Evolutionary conservation across 805 yeast genomes (phyloP).

Genomic region (Barnettozyma populi): DNA sequence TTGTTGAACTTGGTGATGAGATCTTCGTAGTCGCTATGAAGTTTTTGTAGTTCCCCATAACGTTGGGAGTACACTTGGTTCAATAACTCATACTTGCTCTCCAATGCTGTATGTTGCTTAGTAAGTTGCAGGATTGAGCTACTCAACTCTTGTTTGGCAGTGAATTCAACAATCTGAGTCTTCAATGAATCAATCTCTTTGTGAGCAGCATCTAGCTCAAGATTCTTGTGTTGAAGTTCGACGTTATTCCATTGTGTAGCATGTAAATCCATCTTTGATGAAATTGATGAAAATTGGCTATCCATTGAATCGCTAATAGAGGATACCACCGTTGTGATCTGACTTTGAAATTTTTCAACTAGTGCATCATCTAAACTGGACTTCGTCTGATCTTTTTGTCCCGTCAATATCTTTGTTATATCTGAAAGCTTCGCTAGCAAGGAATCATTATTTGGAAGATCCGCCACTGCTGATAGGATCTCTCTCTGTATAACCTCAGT

Average conservation of each 20-base stretch:
- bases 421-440: neutral
- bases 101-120: slow-evolving; percentile 16
- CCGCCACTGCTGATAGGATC: neutral
- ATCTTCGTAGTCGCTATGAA: slow-evolving; percentile 25
- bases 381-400: neutral
- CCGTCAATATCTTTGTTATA: neutral
- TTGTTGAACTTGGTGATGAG: slow-evolving; percentile 23
- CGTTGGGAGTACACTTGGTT: slow-evolving; percentile 23
- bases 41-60: slow-evolving; percentile 23
- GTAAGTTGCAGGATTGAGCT: slow-evolving; percentile 14
- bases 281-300: neutral
- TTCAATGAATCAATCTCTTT: slow-evolving; percentile 16
- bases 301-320: neutral
- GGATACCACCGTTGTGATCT: neutral
- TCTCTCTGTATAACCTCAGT: neutral
- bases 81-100: slow-evolving; percentile 19
- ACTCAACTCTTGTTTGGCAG: neutral
- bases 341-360: neutral
- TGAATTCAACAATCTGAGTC: slow-evolving; percentile 8
- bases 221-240: slow-evolving; percentile 4
- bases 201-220: slow-evolving; percentile 15
- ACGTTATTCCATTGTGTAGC: neutral
- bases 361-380: neutral
- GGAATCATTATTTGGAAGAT: neutral
- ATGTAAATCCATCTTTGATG: neutral